These are phyloP conservation scores for Immersiella caudata DNA, from an alignment of 495 filamentous ascomycete genomes.

Conservation along the genomic window DNA sequence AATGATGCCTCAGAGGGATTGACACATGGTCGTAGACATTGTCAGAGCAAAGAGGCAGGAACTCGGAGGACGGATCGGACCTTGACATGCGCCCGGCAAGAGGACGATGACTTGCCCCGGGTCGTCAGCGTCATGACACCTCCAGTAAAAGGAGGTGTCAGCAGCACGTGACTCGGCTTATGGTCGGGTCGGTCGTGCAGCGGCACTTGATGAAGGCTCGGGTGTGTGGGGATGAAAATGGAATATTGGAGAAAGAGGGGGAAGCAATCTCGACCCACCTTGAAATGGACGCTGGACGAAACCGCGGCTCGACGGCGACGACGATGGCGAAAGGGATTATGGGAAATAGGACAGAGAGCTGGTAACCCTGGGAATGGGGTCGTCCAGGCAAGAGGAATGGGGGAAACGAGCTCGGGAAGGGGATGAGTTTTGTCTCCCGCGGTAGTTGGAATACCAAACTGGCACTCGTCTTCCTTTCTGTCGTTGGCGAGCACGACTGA, in stretches of 20 bases:
- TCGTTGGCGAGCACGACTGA: not conserved
- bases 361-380: conserved; percentile 10
- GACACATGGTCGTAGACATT: not conserved
- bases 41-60: conserved; percentile 7
- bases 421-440: not conserved
- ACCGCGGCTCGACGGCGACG: not conserved
- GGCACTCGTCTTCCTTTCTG: not conserved
- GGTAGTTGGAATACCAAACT: not conserved
- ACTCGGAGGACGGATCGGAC: not conserved
- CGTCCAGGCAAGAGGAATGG: conserved; percentile 20
- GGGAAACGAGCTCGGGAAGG: not conserved
- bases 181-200: not conserved
- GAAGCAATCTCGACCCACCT: not conserved
- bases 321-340: not conserved
- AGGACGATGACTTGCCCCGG: not conserved
- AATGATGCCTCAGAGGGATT: not conserved
- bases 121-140: not conserved
- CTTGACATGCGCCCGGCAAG: not conserved
- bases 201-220: not conserved
- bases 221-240: not conserved
- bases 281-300: not conserved
- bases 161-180: not conserved
- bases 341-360: not conserved
- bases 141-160: not conserved
- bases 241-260: not conserved